phyloP scores from a whole-genome alignment of 768 basidiomycete genomes.

The Suillus tomentosus region DNA sequence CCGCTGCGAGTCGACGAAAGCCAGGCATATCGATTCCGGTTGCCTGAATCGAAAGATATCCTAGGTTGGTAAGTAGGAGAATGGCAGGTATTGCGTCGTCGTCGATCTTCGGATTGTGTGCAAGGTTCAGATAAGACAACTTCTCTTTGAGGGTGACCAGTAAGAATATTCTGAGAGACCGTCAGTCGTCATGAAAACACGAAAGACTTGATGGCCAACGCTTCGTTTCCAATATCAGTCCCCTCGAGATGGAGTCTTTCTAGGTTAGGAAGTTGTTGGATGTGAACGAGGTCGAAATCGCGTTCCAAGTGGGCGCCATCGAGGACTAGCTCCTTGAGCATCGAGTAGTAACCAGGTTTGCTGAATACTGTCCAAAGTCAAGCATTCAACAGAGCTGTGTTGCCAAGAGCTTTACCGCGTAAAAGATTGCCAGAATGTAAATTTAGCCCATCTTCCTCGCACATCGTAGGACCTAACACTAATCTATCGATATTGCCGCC shows the following conservation, averaged over 20 bases:
- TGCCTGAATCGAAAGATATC: slow-evolving; percentile 52
- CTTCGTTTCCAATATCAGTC: slow-evolving; percentile 63
- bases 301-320: slow-evolving; percentile 41
- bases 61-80: slow-evolving; percentile 46
- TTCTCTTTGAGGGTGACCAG: slow-evolving; percentile 57
- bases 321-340: slow-evolving; percentile 53
- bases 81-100: slow-evolving; percentile 61
- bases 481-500: slow-evolving; percentile 46
- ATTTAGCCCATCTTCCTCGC: slow-evolving; percentile 52
- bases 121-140: slow-evolving; percentile 52
- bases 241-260: slow-evolving; percentile 48
- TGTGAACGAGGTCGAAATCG: slow-evolving; percentile 51
- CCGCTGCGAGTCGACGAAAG: slow-evolving; percentile 49
- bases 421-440: slow-evolving; percentile 45
- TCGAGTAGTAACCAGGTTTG: slow-evolving; percentile 52
- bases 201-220: slow-evolving; percentile 39
- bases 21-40: slow-evolving; percentile 61
- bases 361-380: slow-evolving; percentile 44
- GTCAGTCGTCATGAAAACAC: slow-evolving; percentile 13
- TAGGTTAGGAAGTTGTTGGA: slow-evolving; percentile 57
- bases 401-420: slow-evolving; percentile 36
- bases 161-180: slow-evolving; percentile 50
- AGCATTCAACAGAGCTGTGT: slow-evolving; percentile 6
- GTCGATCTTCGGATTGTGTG: slow-evolving; percentile 52
- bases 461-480: slow-evolving; percentile 47